These are phyloP conservation scores for Tricholoma terreum DNA, from an alignment of 768 basidiomycete genomes.

Conservation along the genomic window DNA sequence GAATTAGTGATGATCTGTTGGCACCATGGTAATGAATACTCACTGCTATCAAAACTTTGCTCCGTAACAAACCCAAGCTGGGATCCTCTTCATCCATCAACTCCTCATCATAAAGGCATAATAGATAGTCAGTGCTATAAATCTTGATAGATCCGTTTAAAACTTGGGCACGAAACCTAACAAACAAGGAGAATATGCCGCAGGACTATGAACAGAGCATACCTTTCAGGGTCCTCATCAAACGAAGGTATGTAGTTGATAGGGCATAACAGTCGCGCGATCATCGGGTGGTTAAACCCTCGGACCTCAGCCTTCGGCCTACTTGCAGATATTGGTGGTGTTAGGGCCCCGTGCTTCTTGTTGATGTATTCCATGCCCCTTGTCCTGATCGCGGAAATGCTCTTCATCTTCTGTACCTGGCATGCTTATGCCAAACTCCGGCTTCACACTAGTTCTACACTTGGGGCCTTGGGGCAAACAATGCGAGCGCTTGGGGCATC, in stretches of 20 bases:
- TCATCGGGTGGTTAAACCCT: not conserved
- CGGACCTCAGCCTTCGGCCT: not conserved
- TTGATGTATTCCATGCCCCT: not conserved
- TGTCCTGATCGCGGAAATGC: not conserved
- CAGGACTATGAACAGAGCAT: not conserved
- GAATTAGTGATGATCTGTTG: not conserved
- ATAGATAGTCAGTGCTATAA: not conserved
- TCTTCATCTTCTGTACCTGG: conserved; percentile 7
- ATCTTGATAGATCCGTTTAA: not conserved
- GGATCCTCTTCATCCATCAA: not conserved
- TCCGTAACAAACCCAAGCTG: not conserved
- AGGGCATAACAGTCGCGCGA: not conserved
- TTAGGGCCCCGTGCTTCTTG: not conserved
- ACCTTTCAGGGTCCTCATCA: not conserved
- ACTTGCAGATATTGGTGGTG: not conserved
- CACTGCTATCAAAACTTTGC: not conserved
- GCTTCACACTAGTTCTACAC: conserved; percentile 7
- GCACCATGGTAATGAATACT: not conserved
- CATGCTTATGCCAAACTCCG: conserved; percentile 10
- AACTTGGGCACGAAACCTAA: not conserved
- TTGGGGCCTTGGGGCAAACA: conserved; percentile 1
- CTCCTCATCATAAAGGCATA: not conserved
- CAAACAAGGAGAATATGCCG: not conserved
- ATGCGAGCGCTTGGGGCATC: not conserved
- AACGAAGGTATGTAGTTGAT: not conserved